phyloP scores from a whole-genome alignment of 1,139 yeast genomes.

The Hemisphaericaspora xylofermentans region DNA sequence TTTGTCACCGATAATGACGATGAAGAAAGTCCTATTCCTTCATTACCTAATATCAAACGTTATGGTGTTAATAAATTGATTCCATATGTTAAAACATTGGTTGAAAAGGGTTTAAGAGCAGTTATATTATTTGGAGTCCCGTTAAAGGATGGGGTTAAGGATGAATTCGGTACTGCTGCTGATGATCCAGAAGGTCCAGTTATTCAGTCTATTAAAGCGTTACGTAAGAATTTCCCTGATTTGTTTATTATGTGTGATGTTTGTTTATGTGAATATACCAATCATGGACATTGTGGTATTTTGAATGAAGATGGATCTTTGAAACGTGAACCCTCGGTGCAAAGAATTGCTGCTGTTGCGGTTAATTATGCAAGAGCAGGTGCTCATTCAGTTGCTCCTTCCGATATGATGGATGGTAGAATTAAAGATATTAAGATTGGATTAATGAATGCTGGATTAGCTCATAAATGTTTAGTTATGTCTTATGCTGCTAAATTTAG shows the following conservation, averaged over 20 bases:
- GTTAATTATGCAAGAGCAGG: conserved; percentile 95
- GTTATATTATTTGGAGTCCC: conserved; percentile 95
- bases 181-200: conserved; percentile 98
- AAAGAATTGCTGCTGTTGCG: conserved; percentile 90
- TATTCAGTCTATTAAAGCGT: conserved; percentile 67
- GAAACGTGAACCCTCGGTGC: conserved; percentile 71
- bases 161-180: conserved; percentile 81
- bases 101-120: conserved; percentile 77
- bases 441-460: conserved; percentile 76
- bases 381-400: conserved; percentile 93
- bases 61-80: conserved; percentile 79
- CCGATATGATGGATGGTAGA: conserved; percentile 98
- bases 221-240: conserved; percentile 69
- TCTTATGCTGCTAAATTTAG: conserved; percentile 93
- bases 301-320: conserved; percentile 83
- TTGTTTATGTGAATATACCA: conserved; percentile 93
- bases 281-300: conserved; percentile 96
- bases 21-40: conserved; percentile 69
- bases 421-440: conserved; percentile 85
- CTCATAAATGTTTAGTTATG: conserved; percentile 86
- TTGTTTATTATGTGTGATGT: conserved; percentile 91
- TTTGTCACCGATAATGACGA: conserved; percentile 82
- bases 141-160: conserved; percentile 70
- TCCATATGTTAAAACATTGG: conserved; percentile 67
- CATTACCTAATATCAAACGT: conserved; percentile 86